Base-by-base conservation (phyloP, 1,284 basidiomycete species). In the Puccinia hordei region DNA sequence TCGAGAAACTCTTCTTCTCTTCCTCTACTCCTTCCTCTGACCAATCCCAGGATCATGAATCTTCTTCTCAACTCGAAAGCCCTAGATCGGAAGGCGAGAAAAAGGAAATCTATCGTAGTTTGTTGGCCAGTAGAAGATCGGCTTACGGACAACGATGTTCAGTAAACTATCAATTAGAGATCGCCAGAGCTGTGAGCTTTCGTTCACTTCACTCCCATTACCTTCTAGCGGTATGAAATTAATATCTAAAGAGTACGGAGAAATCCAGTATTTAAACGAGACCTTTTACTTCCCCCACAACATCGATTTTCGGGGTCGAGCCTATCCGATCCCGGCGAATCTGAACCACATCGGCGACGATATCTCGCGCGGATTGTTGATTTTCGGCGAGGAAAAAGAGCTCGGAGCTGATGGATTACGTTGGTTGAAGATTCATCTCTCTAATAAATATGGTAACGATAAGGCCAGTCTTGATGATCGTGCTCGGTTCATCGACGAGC, bases 101-200 rank as follows among this genome's bases (percentile, higher is more conserved):
- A 72, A 79, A 63, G 41, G 76, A 79, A 63, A 79, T 72, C 22
- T 79, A 79, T 38, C 51, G 76, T 15, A 79, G 73, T 46, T 57
- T 74, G 53, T 68, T 88, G n/a, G 88, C 90, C 83, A 87, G 87
- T 27, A 92, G 91, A 86, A 90, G 91, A 24, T 91, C 90, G 83
- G 92, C 92, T 83, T 96, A 98, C 86, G 93, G 92, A 22, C 92
- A 95, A 81, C 89, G 96, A 65, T 98, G 95, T 86, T 93, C 90
- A 84, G 91, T 95, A 82, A 98, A 98, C 86, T 99, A 99, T 87
- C 98, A 95, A 86, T 90, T 99, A 81, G 96, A 98, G 86, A 97
- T 99, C 84, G 96, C 96, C 1, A 89, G 93, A 80, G 91, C 95
- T 74, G 92, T 93, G 84, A 85, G 91, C 88, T 2, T 19, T 38